Evolutionary conservation across 257 asterid genomes (phyloP).

Genomic region (Ilex asprella): DNA sequence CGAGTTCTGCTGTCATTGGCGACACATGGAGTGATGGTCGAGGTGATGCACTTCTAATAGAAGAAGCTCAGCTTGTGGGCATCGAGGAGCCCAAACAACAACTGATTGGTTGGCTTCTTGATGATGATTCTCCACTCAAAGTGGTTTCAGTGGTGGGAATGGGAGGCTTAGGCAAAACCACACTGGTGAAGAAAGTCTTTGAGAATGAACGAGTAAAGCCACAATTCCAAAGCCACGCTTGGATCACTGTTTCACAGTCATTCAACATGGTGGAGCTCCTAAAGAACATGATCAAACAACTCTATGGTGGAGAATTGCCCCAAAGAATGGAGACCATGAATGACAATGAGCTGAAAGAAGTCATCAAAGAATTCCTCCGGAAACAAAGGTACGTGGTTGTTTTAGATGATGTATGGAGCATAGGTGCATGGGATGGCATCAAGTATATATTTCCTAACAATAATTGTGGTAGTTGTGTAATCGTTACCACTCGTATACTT

Average conservation of each 20-base stretch:
- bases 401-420: too few relatives aligned
- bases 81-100: slow-evolving; percentile 23
- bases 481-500: slow-evolving; percentile 18
- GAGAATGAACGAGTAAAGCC: slow-evolving; percentile 21
- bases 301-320: slow-evolving; percentile 13
- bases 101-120: slow-evolving; percentile 10
- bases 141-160: slow-evolving; percentile 29
- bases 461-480: slow-evolving; percentile 21
- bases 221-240: slow-evolving; percentile 15
- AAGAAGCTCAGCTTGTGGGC: slow-evolving; percentile 31
- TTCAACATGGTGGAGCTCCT: slow-evolving; percentile 16
- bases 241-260: too few relatives aligned
- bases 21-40: too few relatives aligned
- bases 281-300: slow-evolving; percentile 20
- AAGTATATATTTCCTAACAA: slow-evolving; percentile 18
- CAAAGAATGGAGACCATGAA: slow-evolving; percentile 8
- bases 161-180: slow-evolving; percentile 39
- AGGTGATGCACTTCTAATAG: slow-evolving; percentile 20
- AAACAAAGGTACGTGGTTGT: neutral
- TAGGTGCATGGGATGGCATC: slow-evolving; percentile 26
- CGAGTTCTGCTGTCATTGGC: too few relatives aligned
- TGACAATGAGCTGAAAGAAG: slow-evolving; percentile 5
- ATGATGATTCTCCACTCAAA: slow-evolving; percentile 16
- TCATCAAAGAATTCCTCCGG: slow-evolving; percentile 15
- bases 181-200: slow-evolving; percentile 28